A percentile compares a stretch with the other conserved stretches of the same genome.
These are phyloP conservation scores for Debaryomyces coudertii DNA, from an alignment of 1,139 yeast genomes.

Conservation along the genomic window DNA sequence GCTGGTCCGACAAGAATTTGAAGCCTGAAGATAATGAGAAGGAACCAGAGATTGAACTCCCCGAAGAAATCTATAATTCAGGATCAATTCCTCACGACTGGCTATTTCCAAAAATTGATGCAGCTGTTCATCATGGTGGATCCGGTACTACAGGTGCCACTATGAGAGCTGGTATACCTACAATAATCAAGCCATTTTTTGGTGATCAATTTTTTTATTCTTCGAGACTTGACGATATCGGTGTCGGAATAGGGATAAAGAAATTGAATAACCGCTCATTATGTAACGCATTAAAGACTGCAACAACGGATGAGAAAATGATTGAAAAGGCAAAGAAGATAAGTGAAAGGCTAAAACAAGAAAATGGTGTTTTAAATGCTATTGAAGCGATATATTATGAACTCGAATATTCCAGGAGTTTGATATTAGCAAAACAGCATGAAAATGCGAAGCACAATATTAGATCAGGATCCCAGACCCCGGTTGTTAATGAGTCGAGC, in stretches of 20 bases:
- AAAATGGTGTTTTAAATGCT: constrained; percentile 80
- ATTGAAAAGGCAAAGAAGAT: constrained; percentile 64
- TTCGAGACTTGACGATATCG: constrained; percentile 80
- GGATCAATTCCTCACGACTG: constrained; percentile 91
- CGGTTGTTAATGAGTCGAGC: constrained; percentile 25
- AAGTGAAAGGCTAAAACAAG: constrained; percentile 64
- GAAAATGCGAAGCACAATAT: constrained; percentile 25
- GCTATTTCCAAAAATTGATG: constrained; percentile 87
- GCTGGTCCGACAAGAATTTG: constrained; percentile 81
- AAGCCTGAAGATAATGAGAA: constrained; percentile 12
- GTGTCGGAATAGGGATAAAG: constrained; percentile 77
- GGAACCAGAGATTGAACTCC: constrained; percentile 60
- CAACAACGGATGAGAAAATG: constrained; percentile 67
- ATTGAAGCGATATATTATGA: constrained; percentile 76
- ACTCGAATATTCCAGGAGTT: constrained; percentile 70
- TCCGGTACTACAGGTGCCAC: constrained; percentile 97
- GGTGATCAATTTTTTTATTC: constrained; percentile 97
- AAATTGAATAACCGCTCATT: constrained; percentile 67
- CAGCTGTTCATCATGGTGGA: constrained; percentile 97
- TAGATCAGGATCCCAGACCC: constrained; percentile 34
- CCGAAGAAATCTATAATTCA: constrained; percentile 66
- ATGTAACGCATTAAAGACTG: constrained; percentile 67
- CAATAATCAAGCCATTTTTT: constrained; percentile 89
- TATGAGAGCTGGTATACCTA: constrained; percentile 82
- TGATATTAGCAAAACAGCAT: constrained; percentile 38